Conservation (phyloP, 2,329 filamentous ascomycete species). For the Amylocarpus encephaloides region DNA sequence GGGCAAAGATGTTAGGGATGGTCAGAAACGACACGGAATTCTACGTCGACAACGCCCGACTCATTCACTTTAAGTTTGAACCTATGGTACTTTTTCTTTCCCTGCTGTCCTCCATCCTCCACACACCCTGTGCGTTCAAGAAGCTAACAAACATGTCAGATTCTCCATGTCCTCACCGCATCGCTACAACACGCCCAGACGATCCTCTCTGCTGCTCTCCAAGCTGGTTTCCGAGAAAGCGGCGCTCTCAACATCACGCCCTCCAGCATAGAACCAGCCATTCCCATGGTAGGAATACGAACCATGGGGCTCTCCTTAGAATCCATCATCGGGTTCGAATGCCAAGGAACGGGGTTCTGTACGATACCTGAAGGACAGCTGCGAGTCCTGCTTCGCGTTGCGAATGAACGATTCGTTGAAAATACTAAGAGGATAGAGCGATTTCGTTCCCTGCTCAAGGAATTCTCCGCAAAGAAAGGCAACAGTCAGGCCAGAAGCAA, state of each 20-base stretch:
- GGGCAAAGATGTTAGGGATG: constrained; percentile 37
- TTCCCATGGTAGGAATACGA: constrained; percentile 77
- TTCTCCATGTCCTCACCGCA: constrained; percentile 78
- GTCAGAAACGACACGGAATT: constrained; percentile 23
- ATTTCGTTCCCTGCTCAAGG: constrained; percentile 44
- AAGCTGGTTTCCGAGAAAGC: constrained; percentile 84
- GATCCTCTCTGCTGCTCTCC: constrained; percentile 67
- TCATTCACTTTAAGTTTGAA: constrained; percentile 87
- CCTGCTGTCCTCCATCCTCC: neutral
- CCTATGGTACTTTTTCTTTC: constrained; percentile 64
- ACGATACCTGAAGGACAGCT: constrained; percentile 65
- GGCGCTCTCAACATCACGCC: constrained; percentile 64
- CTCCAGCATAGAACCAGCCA: constrained; percentile 31
- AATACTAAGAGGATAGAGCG: constrained; percentile 62
- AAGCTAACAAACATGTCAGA: constrained; percentile 44
- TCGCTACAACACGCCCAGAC: constrained; percentile 69
- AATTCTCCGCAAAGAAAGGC: constrained; percentile 15
- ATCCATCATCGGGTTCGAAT: constrained; percentile 61
- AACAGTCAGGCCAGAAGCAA: constrained; percentile 13
- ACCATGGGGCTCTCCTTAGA: constrained; percentile 79
- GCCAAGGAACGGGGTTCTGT: constrained; percentile 37
- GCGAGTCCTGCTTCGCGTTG: constrained; percentile 57
- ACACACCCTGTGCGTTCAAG: neutral
- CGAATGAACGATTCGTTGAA: constrained; percentile 67
- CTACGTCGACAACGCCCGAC: constrained; percentile 29